A percentile compares a stretch with the other conserved stretches of the same genome.
Evolutionary conservation across 2,329 filamentous ascomycete species (phyloP).

Genomic region (Pezicula carpinea): DNA sequence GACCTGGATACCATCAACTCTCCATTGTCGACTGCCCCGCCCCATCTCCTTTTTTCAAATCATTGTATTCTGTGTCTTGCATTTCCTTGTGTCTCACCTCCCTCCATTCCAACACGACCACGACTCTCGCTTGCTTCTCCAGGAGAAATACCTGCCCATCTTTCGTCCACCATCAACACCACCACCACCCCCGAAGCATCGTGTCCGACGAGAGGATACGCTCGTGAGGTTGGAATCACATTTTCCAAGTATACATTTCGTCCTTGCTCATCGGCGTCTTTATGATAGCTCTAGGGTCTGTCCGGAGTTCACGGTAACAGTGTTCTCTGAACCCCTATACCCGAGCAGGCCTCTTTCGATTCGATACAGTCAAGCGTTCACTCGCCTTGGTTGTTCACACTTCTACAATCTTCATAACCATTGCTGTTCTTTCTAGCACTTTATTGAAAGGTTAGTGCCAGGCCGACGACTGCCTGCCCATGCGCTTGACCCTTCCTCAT

Average conservation of each 20-base stretch:
- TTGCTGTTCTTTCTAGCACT: constrained; percentile 23
- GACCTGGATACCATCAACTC: too few species aligned
- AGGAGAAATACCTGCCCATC: too few species aligned
- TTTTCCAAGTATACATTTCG: constrained; percentile 5
- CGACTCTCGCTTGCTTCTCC: too few species aligned
- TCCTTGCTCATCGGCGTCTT: constrained; percentile 11
- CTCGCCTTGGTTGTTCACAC: constrained; percentile 26
- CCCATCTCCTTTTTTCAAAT: too few species aligned
- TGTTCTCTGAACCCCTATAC: not conserved
- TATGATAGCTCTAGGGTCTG: constrained; percentile 12
- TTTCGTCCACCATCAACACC: too few species aligned
- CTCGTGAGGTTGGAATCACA: constrained; percentile 17
- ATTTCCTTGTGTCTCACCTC: too few species aligned
- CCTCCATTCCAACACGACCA: too few species aligned
- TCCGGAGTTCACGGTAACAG: constrained; percentile 4
- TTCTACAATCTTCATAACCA: constrained; percentile 24
- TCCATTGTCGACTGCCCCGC: too few species aligned
- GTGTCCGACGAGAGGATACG: constrained; percentile 4
- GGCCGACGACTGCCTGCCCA: constrained; percentile 6
- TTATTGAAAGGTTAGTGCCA: constrained; percentile 26
- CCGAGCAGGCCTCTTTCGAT: constrained; percentile 46
- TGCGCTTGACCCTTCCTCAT: constrained; percentile 10
- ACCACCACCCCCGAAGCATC: constrained; percentile 11
- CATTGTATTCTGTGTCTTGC: too few species aligned
- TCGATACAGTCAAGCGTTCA: constrained; percentile 36